Base-by-base conservation (phyloP, 73 alveolate species). In the Urostyla sp. region DNA sequence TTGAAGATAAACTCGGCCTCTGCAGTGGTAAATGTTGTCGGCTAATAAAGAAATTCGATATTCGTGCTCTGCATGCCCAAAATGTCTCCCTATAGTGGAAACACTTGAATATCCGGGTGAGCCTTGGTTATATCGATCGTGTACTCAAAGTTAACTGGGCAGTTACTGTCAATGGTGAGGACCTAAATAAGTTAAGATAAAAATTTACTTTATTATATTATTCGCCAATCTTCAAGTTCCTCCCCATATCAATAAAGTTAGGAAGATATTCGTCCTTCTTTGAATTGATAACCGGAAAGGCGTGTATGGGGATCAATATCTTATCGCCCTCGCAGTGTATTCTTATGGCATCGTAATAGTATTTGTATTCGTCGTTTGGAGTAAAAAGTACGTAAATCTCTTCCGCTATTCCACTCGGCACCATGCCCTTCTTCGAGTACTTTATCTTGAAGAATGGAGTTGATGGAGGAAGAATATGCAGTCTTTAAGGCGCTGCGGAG, bases 261-360 rank as follows among this genome's bases (percentile, higher is more conserved):
- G 99, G 99, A 54, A 96, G 85, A 38, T 92, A 80, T 67, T 93
- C 96, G 56, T 96, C 96, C 58, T 91, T 94, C 53, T 94, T 88
- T 40, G 85, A 72, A 86, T 90, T 93, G 77, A 96, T 82, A 45
- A 89, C 97, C 32, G 99, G 99, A 82, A 80, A 96, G 34, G 98
- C 99, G 83, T 96, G 99, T 38, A 96, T 92, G 40, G 99, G 99
- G 27, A 96, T 90, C 34, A 96, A 69, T 0, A 96, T 85, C 85
- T 92, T 93, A 48, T 91, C 96, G 16, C 97, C 97, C 59, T 94
- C 95, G 44, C 98, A 90, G 79, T 96, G 95, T 21, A 96, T 92
- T 72, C 99, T 82, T 49, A 96, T 91, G 69, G 92, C 85, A 91
- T 96, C 99, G 48, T 94, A 94, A 85, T 87, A 96, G 89, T 96